Evolutionary conservation across 2,329 filamentous ascomycete species (phyloP).

Genomic region (Tolypocladium sp.): DNA sequence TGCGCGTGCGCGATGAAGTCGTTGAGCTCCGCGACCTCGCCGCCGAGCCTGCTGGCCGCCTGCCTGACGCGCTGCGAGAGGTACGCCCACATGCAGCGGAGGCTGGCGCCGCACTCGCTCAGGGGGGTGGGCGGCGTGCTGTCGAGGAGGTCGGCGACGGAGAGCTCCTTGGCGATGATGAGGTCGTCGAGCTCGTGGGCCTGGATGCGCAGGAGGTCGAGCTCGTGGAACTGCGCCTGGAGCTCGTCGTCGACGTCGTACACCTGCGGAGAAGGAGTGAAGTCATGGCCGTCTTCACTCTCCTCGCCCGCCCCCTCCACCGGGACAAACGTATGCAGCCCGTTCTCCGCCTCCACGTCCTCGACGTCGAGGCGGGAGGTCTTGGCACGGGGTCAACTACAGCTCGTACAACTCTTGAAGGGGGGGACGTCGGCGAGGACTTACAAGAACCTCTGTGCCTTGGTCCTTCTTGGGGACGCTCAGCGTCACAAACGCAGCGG

Average conservation of each 20-base stretch:
- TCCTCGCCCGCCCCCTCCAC: neutral
- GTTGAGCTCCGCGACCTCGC: conserved; percentile 2
- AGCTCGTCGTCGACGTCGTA: conserved; percentile 19
- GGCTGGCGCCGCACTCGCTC: conserved; percentile 9
- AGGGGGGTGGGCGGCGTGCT: conserved; percentile 2
- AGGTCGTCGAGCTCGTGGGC: conserved; percentile 29
- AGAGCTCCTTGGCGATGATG: conserved; percentile 31
- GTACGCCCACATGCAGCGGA: conserved; percentile 30
- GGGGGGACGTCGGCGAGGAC: too few relatives aligned
- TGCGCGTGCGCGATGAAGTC: neutral
- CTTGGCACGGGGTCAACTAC: conserved; percentile 10
- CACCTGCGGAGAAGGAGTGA: neutral
- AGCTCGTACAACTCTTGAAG: neutral
- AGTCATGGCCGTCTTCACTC: neutral
- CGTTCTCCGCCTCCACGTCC: neutral
- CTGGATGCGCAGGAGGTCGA: conserved; percentile 32
- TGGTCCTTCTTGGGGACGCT: conserved; percentile 8
- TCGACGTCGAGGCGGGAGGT: conserved; percentile 34
- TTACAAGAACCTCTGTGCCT: conserved; percentile 12
- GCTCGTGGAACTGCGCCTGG: conserved; percentile 32
- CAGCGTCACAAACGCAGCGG: conserved; percentile 12
- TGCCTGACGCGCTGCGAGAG: conserved; percentile 29
- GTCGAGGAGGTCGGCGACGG: conserved; percentile 26
- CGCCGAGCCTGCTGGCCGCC: conserved; percentile 11
- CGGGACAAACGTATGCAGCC: too few relatives aligned